Conservation (phyloP, 108 stramenopile species). For the Cylindrotheca closterium region DNA sequence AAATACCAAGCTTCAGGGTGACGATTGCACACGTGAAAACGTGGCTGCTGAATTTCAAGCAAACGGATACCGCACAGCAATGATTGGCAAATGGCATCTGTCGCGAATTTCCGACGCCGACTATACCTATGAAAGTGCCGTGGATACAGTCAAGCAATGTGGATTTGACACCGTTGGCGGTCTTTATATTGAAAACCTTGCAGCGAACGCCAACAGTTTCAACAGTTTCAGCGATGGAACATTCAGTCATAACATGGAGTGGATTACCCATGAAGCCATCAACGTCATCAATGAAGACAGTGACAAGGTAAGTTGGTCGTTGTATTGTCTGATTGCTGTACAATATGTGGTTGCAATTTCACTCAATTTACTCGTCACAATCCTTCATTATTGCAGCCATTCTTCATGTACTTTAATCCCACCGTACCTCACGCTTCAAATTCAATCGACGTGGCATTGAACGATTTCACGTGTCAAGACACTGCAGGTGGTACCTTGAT, state of each 20-base stretch:
- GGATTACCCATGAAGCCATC: conserved; percentile 17
- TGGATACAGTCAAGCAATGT: conserved; percentile 2
- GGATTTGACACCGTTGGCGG: conserved; percentile 22
- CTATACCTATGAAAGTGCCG: conserved; percentile 4
- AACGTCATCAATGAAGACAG: conserved; percentile 26
- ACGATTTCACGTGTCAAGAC: conserved; percentile 16
- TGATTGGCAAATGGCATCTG: conserved; percentile 41
- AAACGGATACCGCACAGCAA: conserved; percentile 29
- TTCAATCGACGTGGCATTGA: conserved; percentile 22
- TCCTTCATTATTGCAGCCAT: conserved; percentile 12
- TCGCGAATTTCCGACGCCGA: background rate
- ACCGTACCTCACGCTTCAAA: conserved; percentile 37
- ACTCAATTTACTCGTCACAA: background rate
- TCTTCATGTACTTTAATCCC: conserved; percentile 50
- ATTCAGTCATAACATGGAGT: conserved; percentile 42
- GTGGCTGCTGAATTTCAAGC: conserved; percentile 24
- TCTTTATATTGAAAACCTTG: conserved; percentile 3
- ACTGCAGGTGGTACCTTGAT: conserved; percentile 19
- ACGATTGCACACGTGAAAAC: conserved; percentile 27
- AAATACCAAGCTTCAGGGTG: conserved; percentile 35
- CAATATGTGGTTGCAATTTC: too few relatives aligned
- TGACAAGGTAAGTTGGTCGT: background rate
- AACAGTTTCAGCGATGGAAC: conserved; percentile 1
- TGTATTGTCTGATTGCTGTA: too few relatives aligned
- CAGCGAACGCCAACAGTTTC: background rate